These are phyloP conservation scores for Saksenaea vasiformis DNA, from an alignment of 371 early-diverging fungal species.

Conservation along the genomic window DNA sequence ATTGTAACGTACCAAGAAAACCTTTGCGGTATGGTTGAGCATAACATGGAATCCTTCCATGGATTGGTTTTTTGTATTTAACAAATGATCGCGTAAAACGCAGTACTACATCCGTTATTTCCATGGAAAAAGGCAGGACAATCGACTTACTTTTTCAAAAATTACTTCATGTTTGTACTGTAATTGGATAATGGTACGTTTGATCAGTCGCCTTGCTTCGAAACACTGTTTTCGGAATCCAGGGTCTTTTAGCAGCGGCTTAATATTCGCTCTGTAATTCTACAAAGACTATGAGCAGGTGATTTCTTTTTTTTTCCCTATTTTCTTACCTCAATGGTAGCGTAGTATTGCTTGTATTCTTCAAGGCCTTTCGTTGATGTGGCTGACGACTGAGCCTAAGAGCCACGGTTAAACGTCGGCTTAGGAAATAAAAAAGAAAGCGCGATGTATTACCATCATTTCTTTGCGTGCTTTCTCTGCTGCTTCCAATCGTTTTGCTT, in stretches of 20 bases:
- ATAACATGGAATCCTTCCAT: conserved; percentile 55
- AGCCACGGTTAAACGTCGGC: background rate
- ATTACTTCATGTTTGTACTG: conserved; percentile 26
- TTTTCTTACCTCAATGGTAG: conserved; percentile 25
- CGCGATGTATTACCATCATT: background rate
- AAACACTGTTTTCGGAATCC: conserved; percentile 29
- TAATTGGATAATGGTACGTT: conserved; percentile 27
- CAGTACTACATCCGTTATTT: conserved; percentile 32
- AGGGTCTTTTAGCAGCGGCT: conserved; percentile 16
- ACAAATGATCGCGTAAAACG: conserved; percentile 51
- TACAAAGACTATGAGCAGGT: background rate
- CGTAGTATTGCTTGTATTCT: conserved; percentile 35
- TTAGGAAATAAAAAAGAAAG: background rate
- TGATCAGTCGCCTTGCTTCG: conserved; percentile 15
- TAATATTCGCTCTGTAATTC: conserved; percentile 20
- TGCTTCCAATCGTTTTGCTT: conserved; percentile 18
- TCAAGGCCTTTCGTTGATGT: conserved; percentile 32
- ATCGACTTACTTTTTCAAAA: conserved; percentile 25
- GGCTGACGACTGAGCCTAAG: conserved; percentile 22
- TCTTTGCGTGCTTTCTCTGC: conserved; percentile 23
- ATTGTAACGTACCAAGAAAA: too few relatives aligned
- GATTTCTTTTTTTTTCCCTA: background rate
- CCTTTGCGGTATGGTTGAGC: conserved; percentile 59
- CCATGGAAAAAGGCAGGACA: background rate
- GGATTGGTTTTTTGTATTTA: conserved; percentile 42